Evolutionary conservation across 139 green algal species (phyloP).

Genomic region (Haematococcus lacustris): DNA sequence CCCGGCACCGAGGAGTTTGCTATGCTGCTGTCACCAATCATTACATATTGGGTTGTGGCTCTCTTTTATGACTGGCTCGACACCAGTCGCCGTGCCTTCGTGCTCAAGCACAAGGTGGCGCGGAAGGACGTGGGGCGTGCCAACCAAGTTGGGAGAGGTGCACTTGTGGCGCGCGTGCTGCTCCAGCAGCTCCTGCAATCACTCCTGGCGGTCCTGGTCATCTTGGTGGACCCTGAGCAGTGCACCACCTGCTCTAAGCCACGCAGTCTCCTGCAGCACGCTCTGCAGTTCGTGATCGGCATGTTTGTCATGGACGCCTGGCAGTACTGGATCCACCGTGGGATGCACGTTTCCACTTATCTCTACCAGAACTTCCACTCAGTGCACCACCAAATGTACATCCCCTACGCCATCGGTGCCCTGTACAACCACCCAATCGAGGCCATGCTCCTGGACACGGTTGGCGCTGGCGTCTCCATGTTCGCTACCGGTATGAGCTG

Average conservation of each 20-base stretch:
- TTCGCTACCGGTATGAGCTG: slow-evolving; percentile 41
- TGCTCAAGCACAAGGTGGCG: background rate
- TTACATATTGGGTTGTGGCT: slow-evolving; percentile 51
- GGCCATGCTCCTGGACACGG: slow-evolving; percentile 54
- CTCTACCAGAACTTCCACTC: slow-evolving; percentile 63
- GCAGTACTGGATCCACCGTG: slow-evolving; percentile 63
- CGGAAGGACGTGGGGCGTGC: slow-evolving; percentile 3
- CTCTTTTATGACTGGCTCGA: slow-evolving; percentile 50
- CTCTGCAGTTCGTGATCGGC: slow-evolving; percentile 35
- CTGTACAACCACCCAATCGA: slow-evolving; percentile 69
- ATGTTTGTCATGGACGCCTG: slow-evolving; percentile 68
- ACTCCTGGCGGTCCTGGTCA: slow-evolving; percentile 15
- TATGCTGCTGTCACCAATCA: slow-evolving; percentile 27
- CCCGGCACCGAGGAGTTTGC: slow-evolving; percentile 4
- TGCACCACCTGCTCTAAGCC: slow-evolving; percentile 19
- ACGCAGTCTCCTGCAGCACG: slow-evolving; percentile 5
- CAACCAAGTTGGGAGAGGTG: slow-evolving; percentile 17
- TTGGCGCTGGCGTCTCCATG: slow-evolving; percentile 46
- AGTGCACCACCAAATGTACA: slow-evolving; percentile 49
- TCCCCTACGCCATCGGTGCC: slow-evolving; percentile 55
- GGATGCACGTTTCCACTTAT: slow-evolving; percentile 46
- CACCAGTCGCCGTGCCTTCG: background rate
- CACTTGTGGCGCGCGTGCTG: slow-evolving; percentile 54
- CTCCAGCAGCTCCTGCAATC: slow-evolving; percentile 55
- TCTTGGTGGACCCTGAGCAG: slow-evolving; percentile 28